Percentiles rank a stretch among this genome's conserved stretches.
Conservation (phyloP, 306 rosid species). For the Biancaea sappan region DNA sequence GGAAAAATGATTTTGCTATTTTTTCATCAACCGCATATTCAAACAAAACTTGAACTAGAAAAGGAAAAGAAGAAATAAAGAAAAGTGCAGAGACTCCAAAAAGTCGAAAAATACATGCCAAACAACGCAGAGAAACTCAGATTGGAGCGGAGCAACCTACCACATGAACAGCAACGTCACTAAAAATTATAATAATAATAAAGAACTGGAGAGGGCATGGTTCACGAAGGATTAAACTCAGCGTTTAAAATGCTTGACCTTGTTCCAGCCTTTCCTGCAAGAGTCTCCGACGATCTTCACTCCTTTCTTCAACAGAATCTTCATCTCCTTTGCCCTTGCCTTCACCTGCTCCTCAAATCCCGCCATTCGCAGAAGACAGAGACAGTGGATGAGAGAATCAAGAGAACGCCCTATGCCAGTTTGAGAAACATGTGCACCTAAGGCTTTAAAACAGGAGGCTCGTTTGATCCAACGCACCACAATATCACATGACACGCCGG, state of each 20-base stretch:
- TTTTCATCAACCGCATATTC: too few relatives aligned
- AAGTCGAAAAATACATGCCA: slow-evolving; percentile 10
- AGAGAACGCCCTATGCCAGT: too few relatives aligned
- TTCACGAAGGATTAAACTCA: slow-evolving; percentile 15
- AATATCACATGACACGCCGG: slow-evolving; percentile 38
- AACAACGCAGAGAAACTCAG: background rate
- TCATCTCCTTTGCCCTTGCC: slow-evolving; percentile 57
- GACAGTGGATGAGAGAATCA: background rate
- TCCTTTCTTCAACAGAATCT: slow-evolving; percentile 56
- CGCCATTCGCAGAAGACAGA: slow-evolving; percentile 49
- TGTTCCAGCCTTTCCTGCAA: slow-evolving; percentile 82
- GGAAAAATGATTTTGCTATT: too few relatives aligned
- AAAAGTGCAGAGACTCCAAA: background rate
- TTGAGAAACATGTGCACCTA: too few relatives aligned
- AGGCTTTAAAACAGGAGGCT: background rate
- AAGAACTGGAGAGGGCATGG: too few relatives aligned
- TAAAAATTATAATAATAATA: background rate
- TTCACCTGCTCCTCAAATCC: slow-evolving; percentile 66
- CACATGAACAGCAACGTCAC: background rate
- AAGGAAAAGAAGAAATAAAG: background rate
- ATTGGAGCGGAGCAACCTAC: background rate
- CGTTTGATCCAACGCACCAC: slow-evolving; percentile 60
- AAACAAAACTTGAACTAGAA: background rate
- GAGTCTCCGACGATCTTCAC: slow-evolving; percentile 67
- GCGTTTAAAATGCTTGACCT: slow-evolving; percentile 59